Percentiles rank a stretch among this genome's conserved stretches.
These are phyloP conservation scores for Taphrina flavorubra DNA, from an alignment of 1,139 yeast genomes.

Conservation along the genomic window DNA sequence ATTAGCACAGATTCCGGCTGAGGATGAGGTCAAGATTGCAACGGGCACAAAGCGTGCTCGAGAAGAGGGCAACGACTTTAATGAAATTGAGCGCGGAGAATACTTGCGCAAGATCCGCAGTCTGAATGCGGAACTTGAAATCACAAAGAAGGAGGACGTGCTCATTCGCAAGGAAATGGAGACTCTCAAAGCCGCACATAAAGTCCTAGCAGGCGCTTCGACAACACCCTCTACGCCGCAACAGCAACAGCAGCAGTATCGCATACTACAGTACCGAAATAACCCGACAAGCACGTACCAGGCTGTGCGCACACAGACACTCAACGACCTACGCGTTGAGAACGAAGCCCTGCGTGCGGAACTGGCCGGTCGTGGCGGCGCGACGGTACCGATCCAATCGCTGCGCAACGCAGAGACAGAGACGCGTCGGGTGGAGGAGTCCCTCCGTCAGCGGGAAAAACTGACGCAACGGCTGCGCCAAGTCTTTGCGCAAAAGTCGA, in stretches of 20 bases:
- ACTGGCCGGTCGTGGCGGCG: conserved; percentile 45
- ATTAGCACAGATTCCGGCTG: conserved; percentile 55
- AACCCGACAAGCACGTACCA: conserved; percentile 75
- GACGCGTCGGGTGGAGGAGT: conserved; percentile 57
- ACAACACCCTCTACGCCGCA: conserved; percentile 51
- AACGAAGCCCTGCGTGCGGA: conserved; percentile 61
- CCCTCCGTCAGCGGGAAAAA: conserved; percentile 63
- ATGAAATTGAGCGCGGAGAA: conserved; percentile 47
- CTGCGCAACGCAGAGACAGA: conserved; percentile 70
- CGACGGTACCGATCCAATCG: conserved; percentile 63
- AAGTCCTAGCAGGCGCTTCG: conserved; percentile 50
- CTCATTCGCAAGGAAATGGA: conserved; percentile 54
- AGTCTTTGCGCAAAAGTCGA: conserved; percentile 68
- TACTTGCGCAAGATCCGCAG: conserved; percentile 49
- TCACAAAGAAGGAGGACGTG: conserved; percentile 47
- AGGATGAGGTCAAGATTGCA: conserved; percentile 51
- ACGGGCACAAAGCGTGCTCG: conserved; percentile 47
- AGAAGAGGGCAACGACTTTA: conserved; percentile 42
- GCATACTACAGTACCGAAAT: conserved; percentile 67
- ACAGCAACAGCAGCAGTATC: conserved; percentile 52
- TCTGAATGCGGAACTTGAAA: conserved; percentile 52
- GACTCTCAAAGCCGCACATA: conserved; percentile 55
- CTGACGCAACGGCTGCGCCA: conserved; percentile 62
- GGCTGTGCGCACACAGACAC: conserved; percentile 61
- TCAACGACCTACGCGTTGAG: conserved; percentile 64